phyloP scores from a whole-genome alignment of 2,329 filamentous ascomycete species.

The Colletotrichum agaves region DNA sequence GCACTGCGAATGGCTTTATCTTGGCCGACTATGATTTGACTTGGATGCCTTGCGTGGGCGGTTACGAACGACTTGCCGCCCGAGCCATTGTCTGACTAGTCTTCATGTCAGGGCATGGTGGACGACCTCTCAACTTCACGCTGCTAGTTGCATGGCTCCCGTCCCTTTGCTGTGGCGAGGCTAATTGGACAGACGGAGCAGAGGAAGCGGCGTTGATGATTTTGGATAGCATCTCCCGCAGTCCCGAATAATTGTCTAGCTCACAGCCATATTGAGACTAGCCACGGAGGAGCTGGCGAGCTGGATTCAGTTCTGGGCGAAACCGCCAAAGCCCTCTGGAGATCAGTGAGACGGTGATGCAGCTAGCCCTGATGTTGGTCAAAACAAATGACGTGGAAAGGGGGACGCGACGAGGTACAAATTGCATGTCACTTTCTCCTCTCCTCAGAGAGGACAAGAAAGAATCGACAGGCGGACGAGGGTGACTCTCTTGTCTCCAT shows the following conservation, averaged over 20 bases:
- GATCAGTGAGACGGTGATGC: background rate
- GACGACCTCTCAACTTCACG: too few species aligned
- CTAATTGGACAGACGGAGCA: slow-evolving; percentile 15
- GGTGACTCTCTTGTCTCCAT: too few species aligned
- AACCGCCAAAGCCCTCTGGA: background rate
- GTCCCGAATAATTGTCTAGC: slow-evolving; percentile 32
- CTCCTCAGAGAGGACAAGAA: too few species aligned
- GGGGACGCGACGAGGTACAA: too few species aligned
- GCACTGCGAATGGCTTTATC: background rate
- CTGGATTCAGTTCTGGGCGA: slow-evolving; percentile 10
- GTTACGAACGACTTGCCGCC: background rate
- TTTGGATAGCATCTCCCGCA: background rate
- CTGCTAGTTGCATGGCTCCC: slow-evolving; percentile 24
- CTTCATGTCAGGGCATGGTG: background rate
- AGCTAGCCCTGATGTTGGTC: background rate
- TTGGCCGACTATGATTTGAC: background rate
- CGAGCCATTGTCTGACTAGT: background rate
- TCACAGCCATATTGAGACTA: slow-evolving; percentile 9
- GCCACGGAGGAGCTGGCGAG: slow-evolving; percentile 2
- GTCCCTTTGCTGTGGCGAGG: slow-evolving; percentile 18
- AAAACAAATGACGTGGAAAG: background rate
- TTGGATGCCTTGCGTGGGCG: background rate
- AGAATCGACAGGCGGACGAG: too few species aligned
- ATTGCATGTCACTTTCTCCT: background rate
- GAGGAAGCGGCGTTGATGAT: slow-evolving; percentile 6